Evolutionary conservation across 2,329 filamentous ascomycete genomes (phyloP).

Genomic region (Lecanicillium sp.): DNA sequence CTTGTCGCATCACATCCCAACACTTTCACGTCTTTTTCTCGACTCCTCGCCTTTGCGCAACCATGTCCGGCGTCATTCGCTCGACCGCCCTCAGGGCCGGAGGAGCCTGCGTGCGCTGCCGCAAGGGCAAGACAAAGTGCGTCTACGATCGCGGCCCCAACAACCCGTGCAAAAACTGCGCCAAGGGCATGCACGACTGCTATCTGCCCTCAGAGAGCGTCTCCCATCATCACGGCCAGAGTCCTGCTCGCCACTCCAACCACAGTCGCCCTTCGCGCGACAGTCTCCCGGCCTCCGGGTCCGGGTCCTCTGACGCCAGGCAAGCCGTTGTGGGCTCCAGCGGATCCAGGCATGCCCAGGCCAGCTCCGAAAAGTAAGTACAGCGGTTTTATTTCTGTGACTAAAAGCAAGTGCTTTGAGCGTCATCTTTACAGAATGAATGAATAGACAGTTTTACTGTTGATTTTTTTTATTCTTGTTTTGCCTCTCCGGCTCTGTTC

Average conservation of each 20-base stretch:
- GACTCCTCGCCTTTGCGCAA: not conserved
- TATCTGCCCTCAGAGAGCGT: constrained; percentile 56
- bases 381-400: not conserved
- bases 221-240: constrained; percentile 54
- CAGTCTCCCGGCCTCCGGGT: constrained; percentile 46
- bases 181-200: constrained; percentile 58
- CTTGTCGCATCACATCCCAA: not conserved
- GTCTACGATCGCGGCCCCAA: constrained; percentile 57
- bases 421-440: too few relatives aligned
- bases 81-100: constrained; percentile 55
- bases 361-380: constrained; percentile 51
- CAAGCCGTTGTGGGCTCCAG: constrained; percentile 37
- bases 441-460: too few relatives aligned
- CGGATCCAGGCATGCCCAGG: constrained; percentile 41
- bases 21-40: not conserved
- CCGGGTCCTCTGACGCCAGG: constrained; percentile 39
- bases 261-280: constrained; percentile 48
- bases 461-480: constrained; percentile 7
- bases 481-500: not conserved
- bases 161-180: constrained; percentile 59
- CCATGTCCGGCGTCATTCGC: constrained; percentile 46
- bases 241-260: constrained; percentile 43
- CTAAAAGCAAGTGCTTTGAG: not conserved
- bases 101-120: constrained; percentile 56
- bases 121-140: constrained; percentile 59